Percentiles rank a stretch among this genome's conserved stretches.
Conservation (phyloP, 2,329 filamentous ascomycete genomes). For the Dothidotthia symphoricarpi region DNA sequence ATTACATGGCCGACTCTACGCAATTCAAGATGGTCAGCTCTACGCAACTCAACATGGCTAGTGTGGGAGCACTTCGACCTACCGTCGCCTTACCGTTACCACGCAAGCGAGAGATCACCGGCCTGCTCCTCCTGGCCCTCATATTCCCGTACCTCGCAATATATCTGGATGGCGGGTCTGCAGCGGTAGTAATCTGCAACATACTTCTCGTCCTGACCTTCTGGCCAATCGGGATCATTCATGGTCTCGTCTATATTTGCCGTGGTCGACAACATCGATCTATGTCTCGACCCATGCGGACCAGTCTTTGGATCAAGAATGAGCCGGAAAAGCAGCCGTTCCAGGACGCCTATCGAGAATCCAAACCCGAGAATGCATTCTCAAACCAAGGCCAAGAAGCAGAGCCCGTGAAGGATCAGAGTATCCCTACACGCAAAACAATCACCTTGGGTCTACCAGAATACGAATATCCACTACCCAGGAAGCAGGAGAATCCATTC, state of each 20-base stretch:
- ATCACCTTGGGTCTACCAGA: slow-evolving; percentile 5
- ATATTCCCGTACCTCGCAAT: slow-evolving; percentile 18
- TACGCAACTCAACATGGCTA: slow-evolving; percentile 3
- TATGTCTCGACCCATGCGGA: slow-evolving; percentile 5
- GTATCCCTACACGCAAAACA: too few species aligned
- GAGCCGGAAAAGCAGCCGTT: not conserved
- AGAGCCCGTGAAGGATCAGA: too few species aligned
- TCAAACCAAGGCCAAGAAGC: too few species aligned
- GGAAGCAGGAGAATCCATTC: slow-evolving; percentile 5
- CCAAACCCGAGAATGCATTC: slow-evolving; percentile 1
- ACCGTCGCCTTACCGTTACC: slow-evolving; percentile 10
- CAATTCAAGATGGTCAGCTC: slow-evolving; percentile 2
- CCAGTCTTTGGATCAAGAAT: slow-evolving; percentile 6
- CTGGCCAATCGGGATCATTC: slow-evolving; percentile 2
- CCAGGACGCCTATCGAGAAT: slow-evolving; percentile 1
- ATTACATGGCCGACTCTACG: too few species aligned
- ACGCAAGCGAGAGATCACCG: slow-evolving; percentile 3
- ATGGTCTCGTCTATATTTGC: slow-evolving; percentile 14
- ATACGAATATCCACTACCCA: slow-evolving; percentile 1
- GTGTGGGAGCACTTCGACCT: not conserved
- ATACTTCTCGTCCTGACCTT: slow-evolving; percentile 5
- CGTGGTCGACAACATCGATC: slow-evolving; percentile 6
- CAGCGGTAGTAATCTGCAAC: slow-evolving; percentile 6
- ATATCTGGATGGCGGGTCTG: slow-evolving; percentile 20
- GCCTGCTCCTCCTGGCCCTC: slow-evolving; percentile 15